phyloP scores from a whole-genome alignment of 1,284 basidiomycete species.

The Marasmius fiardii region DNA sequence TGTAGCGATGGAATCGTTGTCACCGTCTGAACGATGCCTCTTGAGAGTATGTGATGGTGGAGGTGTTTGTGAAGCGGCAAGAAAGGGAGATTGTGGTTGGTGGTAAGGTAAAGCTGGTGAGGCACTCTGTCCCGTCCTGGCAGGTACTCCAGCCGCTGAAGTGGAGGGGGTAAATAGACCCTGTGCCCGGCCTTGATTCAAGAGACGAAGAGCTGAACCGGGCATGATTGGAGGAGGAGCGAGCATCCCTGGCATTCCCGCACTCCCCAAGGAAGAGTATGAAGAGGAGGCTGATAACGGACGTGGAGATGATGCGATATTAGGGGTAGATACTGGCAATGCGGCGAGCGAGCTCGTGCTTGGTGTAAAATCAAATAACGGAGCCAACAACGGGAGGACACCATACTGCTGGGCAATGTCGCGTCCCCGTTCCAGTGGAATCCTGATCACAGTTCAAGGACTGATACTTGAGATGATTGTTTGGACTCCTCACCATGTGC shows the following conservation, averaged over 20 bases:
- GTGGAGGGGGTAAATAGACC: constrained; percentile 82
- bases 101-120: constrained; percentile 27
- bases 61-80: constrained; percentile 54
- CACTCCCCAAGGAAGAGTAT: constrained; percentile 27
- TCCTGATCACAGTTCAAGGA: constrained; percentile 50
- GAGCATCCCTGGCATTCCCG: constrained; percentile 41
- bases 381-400: constrained; percentile 79
- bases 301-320: constrained; percentile 43
- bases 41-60: constrained; percentile 47
- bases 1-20: constrained; percentile 36
- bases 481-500: constrained; percentile 76
- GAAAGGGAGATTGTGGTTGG: constrained; percentile 36
- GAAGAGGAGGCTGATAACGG: constrained; percentile 53
- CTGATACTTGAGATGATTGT: constrained; percentile 1
- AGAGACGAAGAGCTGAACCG: constrained; percentile 35
- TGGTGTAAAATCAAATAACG: constrained; percentile 90
- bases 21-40: constrained; percentile 46
- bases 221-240: constrained; percentile 19
- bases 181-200: constrained; percentile 82
- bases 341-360: constrained; percentile 61
- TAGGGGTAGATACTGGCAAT: constrained; percentile 52
- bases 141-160: constrained; percentile 36
- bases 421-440: constrained; percentile 86
- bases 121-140: constrained; percentile 3
- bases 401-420: constrained; percentile 91